Percentiles rank a stretch among this genome's conserved stretches.
Conservation (phyloP, 441 rosid species). For the Corymbia citriodora region DNA sequence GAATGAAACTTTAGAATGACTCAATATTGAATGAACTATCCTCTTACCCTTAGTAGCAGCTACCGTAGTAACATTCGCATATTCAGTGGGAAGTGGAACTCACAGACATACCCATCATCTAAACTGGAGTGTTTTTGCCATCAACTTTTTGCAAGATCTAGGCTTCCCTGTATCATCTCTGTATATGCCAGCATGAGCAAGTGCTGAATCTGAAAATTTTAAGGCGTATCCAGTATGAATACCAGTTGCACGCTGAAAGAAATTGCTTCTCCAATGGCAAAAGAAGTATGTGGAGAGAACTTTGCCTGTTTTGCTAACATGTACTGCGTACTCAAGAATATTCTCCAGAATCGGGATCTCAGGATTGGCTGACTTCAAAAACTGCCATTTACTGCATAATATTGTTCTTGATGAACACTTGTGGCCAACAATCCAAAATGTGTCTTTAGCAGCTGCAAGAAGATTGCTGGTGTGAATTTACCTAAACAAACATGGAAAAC, state of each 20-base stretch:
- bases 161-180: not conserved
- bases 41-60: not conserved
- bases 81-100: not conserved
- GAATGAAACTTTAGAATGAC: not conserved
- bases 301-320: not conserved
- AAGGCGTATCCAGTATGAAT: not conserved
- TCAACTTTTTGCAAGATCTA: not conserved
- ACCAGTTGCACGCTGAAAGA: not conserved
- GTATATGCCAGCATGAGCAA: not conserved
- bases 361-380: not conserved
- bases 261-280: not conserved
- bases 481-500: not conserved
- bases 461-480: not conserved
- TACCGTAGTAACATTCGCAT: not conserved
- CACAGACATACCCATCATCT: not conserved
- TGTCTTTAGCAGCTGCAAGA: not conserved
- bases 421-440: not conserved
- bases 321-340: not conserved
- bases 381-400: not conserved
- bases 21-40: not conserved
- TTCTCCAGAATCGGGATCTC: not conserved
- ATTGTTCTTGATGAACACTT: not conserved
- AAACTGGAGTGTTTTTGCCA: not conserved
- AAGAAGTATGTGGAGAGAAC: not conserved
- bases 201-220: not conserved